Conservation (phyloP, 1,139 yeast genomes). For the Saccharomyces hybrid region DNA sequence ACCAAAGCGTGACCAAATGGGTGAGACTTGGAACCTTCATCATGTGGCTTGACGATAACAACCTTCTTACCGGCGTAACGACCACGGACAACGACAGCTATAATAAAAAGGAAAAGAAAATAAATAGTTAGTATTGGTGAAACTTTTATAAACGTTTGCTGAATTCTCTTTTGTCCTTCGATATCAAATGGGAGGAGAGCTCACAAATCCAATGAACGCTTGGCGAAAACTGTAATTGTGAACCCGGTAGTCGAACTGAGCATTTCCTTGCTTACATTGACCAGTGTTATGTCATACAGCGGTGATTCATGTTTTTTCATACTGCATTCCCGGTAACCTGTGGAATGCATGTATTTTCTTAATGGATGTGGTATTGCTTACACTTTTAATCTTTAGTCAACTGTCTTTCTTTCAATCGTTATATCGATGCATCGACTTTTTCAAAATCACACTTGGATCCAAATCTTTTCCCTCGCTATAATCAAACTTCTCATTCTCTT, state of each 20-base stretch:
- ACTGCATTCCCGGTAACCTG: neutral
- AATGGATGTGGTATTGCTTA: neutral
- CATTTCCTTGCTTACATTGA: neutral
- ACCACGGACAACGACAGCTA: slow-evolving; percentile 99
- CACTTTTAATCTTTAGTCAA: neutral
- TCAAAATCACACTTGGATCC: neutral
- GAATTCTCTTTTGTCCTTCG: neutral
- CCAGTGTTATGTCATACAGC: neutral
- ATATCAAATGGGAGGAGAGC: neutral
- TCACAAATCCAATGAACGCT: neutral
- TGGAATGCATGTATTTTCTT: neutral
- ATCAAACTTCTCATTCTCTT: neutral
- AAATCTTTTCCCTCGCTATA: neutral
- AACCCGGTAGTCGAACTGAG: neutral
- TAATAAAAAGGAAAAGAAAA: too few species aligned
- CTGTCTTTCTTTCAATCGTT: neutral
- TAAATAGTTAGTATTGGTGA: neutral
- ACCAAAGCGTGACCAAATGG: slow-evolving; percentile 99
- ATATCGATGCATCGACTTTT: neutral
- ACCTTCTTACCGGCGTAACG: slow-evolving; percentile 99
- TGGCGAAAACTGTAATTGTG: neutral
- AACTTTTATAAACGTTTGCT: neutral
- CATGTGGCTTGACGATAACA: slow-evolving; percentile 97
- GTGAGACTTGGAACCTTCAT: slow-evolving; percentile 98
- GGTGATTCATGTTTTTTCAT: neutral